Evolutionary conservation across 176 grass and related monocot species (phyloP).

Genomic region (Carex kokanica): DNA sequence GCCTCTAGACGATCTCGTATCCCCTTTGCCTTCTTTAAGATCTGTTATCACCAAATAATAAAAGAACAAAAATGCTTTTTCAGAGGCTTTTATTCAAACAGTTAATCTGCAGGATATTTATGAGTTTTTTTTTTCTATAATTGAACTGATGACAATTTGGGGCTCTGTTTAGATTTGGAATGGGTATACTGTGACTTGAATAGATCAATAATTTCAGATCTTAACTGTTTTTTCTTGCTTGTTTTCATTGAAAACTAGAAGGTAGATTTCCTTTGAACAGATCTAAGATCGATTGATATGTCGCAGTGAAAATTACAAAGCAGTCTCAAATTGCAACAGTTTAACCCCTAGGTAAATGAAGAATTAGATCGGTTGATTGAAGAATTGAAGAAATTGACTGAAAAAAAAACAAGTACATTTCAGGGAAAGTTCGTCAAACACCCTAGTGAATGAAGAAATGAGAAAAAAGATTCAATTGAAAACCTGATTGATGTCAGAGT

Average conservation of each 20-base stretch:
- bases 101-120: background rate
- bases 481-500: conserved; percentile 66
- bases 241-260: background rate
- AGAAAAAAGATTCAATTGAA: conserved; percentile 29
- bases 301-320: background rate
- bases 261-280: background rate
- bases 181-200: background rate
- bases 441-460: background rate
- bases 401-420: background rate
- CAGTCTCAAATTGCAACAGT: background rate
- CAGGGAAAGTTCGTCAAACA: background rate
- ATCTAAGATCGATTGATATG: background rate
- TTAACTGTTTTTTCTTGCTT: background rate
- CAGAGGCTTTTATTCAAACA: conserved; percentile 4
- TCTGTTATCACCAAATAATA: background rate
- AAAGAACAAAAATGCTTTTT: background rate
- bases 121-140: background rate
- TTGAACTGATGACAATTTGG: background rate
- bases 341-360: background rate
- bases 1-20: conserved; percentile 71
- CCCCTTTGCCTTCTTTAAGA: conserved; percentile 40
- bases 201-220: background rate
- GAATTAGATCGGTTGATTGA: background rate
- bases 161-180: background rate
- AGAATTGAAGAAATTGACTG: background rate